A percentile compares a stretch with the other conserved stretches of the same genome.
Evolutionary conservation across 257 asterid genomes (phyloP).

Genomic region (Gynochthodes officinalis): DNA sequence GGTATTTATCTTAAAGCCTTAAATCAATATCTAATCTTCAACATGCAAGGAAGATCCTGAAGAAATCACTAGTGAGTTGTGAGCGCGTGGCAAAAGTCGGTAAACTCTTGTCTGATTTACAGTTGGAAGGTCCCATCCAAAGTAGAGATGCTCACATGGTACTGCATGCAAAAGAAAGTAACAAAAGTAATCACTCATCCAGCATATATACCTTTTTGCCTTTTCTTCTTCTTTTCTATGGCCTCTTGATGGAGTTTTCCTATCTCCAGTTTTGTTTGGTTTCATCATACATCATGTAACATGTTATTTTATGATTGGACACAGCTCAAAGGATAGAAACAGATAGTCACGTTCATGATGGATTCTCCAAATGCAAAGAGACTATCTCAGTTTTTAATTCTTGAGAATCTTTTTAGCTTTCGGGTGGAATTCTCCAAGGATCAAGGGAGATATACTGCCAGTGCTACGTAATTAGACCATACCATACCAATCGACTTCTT

Average conservation of each 20-base stretch:
- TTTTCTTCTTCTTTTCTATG: slow-evolving; percentile 2
- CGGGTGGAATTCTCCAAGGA: background rate
- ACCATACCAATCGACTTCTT: background rate
- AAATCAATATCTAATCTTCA: background rate
- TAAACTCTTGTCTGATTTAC: slow-evolving; percentile 16
- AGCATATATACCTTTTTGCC: background rate
- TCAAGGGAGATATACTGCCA: background rate
- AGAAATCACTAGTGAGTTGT: background rate
- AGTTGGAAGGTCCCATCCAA: slow-evolving; percentile 31
- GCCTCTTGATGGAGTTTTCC: background rate
- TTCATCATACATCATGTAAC: background rate
- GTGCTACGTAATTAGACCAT: no score
- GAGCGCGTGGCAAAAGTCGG: slow-evolving; percentile 30
- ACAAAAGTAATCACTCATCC: background rate
- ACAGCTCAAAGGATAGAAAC: background rate
- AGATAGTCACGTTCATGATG: background rate
- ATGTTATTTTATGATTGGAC: background rate
- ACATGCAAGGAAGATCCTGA: slow-evolving; percentile 6
- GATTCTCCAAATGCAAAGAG: background rate
- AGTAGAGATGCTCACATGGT: slow-evolving; percentile 34
- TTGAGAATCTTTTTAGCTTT: background rate
- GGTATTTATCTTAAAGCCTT: slow-evolving; percentile 6
- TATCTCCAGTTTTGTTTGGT: background rate
- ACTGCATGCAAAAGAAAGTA: slow-evolving; percentile 10
- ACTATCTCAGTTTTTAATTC: background rate